These are phyloP conservation scores for Athelia psychrophila DNA, from an alignment of 1,284 basidiomycete genomes.

Conservation along the genomic window DNA sequence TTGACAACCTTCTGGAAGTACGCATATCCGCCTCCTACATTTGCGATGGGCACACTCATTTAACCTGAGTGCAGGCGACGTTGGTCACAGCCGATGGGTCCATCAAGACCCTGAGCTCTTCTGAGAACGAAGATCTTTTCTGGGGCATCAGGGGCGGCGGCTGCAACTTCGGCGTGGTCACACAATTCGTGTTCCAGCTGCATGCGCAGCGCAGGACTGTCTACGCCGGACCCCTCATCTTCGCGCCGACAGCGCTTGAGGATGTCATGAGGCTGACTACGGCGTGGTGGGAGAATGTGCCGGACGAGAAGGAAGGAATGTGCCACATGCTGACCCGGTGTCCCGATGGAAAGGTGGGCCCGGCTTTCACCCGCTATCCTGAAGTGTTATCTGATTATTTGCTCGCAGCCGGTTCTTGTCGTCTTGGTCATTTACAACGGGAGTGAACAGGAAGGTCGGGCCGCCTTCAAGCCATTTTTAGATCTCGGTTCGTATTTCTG, in stretches of 20 bases:
- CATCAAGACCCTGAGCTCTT: slow-evolving; percentile 20
- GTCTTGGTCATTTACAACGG: slow-evolving; percentile 48
- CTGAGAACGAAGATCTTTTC: slow-evolving; percentile 35
- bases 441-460: slow-evolving; percentile 41
- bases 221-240: slow-evolving; percentile 18
- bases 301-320: slow-evolving; percentile 34
- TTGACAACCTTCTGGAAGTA: slow-evolving; percentile 37
- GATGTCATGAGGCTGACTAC: slow-evolving; percentile 32
- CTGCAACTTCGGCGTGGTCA: slow-evolving; percentile 41
- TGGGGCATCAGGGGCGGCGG: slow-evolving; percentile 44
- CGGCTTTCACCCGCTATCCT: neutral
- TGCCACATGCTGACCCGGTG: slow-evolving; percentile 28
- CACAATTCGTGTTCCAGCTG: slow-evolving; percentile 33
- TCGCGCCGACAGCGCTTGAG: slow-evolving; percentile 23
- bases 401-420: slow-evolving; percentile 32
- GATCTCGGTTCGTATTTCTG: slow-evolving; percentile 32
- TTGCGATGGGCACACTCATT: neutral
- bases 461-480: slow-evolving; percentile 41
- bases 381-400: neutral
- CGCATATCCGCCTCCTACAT: neutral
- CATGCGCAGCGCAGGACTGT: slow-evolving; percentile 32
- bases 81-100: slow-evolving; percentile 35
- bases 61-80: slow-evolving; percentile 21
- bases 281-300: slow-evolving; percentile 28
- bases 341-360: slow-evolving; percentile 26